phyloP scores from a whole-genome alignment of 2,329 filamentous ascomycete genomes.

The Cyphellophora europaea region DNA sequence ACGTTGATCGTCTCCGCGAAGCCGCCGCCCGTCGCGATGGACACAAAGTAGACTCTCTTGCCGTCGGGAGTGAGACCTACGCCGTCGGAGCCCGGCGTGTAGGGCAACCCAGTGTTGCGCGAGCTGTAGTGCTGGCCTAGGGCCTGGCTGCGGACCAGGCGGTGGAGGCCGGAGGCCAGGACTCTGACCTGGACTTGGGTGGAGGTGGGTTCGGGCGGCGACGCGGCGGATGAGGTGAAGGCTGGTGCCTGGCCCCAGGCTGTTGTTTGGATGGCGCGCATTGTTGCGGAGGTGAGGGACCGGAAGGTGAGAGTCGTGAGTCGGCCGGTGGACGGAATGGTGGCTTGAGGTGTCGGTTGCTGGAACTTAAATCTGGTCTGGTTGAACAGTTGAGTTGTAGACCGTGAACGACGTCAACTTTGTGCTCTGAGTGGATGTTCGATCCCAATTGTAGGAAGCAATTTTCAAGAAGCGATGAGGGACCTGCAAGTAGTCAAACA shows the following conservation, averaged over 20 bases:
- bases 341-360: too few species aligned
- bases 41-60: constrained; percentile 41
- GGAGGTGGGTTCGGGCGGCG: constrained; percentile 6
- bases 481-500: too few species aligned
- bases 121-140: constrained; percentile 46
- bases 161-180: constrained; percentile 43
- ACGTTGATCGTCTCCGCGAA: constrained; percentile 33
- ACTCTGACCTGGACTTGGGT: constrained; percentile 42
- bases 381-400: too few species aligned
- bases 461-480: too few species aligned
- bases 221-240: constrained; percentile 11
- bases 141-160: constrained; percentile 45
- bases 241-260: constrained; percentile 12
- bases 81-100: constrained; percentile 45
- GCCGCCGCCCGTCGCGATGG: constrained; percentile 20
- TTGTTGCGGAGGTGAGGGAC: constrained; percentile 3
- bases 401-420: too few species aligned
- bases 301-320: neutral
- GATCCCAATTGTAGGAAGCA: too few species aligned
- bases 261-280: constrained; percentile 13
- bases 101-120: constrained; percentile 32
- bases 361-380: too few species aligned
- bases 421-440: too few species aligned
- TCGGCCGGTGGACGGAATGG: too few species aligned
- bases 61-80: constrained; percentile 39